phyloP scores from a whole-genome alignment of 495 filamentous ascomycete species.

The Aspergillus bertholletiae region DNA sequence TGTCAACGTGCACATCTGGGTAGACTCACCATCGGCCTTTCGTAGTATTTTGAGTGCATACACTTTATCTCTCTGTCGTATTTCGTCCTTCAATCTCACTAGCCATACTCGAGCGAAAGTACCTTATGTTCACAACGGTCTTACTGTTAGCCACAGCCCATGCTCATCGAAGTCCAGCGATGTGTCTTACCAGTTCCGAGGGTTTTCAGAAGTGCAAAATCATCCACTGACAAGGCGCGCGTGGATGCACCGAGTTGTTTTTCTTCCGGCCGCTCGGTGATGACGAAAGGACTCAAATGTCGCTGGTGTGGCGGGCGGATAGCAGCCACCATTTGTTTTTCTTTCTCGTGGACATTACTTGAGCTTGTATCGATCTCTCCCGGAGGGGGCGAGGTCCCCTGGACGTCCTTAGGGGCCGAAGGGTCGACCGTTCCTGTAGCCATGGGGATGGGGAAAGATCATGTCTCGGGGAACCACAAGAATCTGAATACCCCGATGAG shows the following conservation, averaged over 20 bases:
- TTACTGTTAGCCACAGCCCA: slow-evolving; percentile 28
- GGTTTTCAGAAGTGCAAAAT: slow-evolving; percentile 85
- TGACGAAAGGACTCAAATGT: slow-evolving; percentile 48
- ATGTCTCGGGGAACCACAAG: slow-evolving; percentile 29
- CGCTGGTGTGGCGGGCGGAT: slow-evolving; percentile 44
- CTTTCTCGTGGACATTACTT: slow-evolving; percentile 41
- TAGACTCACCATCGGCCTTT: slow-evolving; percentile 68
- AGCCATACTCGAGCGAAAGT: slow-evolving; percentile 97
- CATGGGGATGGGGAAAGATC: slow-evolving; percentile 37
- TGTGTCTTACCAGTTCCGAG: slow-evolving; percentile 72
- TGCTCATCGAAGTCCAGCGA: slow-evolving; percentile 5
- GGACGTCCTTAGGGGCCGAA: slow-evolving; percentile 35
- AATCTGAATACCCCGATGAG: slow-evolving; percentile 12
- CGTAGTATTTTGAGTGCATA: slow-evolving; percentile 92
- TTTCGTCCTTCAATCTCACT: slow-evolving; percentile 59
- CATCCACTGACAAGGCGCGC: slow-evolving; percentile 54
- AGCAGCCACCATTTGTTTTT: slow-evolving; percentile 44
- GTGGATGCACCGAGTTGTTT: slow-evolving; percentile 57
- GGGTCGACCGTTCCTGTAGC: slow-evolving; percentile 43
- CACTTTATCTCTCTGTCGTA: slow-evolving; percentile 62
- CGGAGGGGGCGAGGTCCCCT: slow-evolving; percentile 19
- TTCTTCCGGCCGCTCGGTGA: slow-evolving; percentile 50
- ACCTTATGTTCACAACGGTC: slow-evolving; percentile 48
- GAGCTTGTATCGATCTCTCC: slow-evolving; percentile 34
- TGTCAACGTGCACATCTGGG: not conserved